phyloP scores from a whole-genome alignment of 306 rosid genomes.

The Casuarina equisetifolia region DNA sequence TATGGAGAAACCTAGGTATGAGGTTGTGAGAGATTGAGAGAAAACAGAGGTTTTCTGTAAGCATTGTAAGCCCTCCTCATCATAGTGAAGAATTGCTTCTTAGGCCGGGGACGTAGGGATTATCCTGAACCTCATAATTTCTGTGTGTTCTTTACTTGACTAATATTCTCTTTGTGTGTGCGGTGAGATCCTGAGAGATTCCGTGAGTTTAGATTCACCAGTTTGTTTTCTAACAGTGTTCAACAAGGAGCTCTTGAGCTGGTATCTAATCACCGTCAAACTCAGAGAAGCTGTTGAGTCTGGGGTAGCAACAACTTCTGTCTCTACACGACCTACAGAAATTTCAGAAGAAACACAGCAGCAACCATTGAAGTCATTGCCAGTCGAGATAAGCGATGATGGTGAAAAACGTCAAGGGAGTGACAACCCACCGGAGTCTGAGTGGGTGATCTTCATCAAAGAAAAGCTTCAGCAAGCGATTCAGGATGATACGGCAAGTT shows the following conservation, averaged over 20 bases:
- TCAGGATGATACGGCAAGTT: constrained; percentile 62
- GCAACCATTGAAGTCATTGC: constrained; percentile 46
- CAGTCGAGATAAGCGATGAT: constrained; percentile 34
- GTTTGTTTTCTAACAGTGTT: no score
- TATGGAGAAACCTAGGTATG: no score
- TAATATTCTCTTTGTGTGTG: no score
- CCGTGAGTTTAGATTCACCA: no score
- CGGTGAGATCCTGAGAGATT: no score
- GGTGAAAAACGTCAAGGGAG: constrained; percentile 34
- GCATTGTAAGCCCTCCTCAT: no score
- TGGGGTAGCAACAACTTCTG: constrained; percentile 40
- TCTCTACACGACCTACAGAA: constrained; percentile 36
- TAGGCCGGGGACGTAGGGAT: no score
- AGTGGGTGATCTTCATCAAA: constrained; percentile 64
- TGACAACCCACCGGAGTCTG: constrained; percentile 46
- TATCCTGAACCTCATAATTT: no score
- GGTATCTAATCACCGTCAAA: constrained; percentile 86
- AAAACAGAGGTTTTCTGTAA: no score
- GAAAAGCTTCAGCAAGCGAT: constrained; percentile 69
- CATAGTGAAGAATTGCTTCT: no score
- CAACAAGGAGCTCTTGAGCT: constrained; percentile 78
- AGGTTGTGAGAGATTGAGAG: no score
- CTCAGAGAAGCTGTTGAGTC: constrained; percentile 79
- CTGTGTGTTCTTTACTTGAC: no score
- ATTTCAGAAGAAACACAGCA: constrained; percentile 40